phyloP scores from a whole-genome alignment of 2,329 filamentous ascomycete species.

The Hypocrella siamensis region DNA sequence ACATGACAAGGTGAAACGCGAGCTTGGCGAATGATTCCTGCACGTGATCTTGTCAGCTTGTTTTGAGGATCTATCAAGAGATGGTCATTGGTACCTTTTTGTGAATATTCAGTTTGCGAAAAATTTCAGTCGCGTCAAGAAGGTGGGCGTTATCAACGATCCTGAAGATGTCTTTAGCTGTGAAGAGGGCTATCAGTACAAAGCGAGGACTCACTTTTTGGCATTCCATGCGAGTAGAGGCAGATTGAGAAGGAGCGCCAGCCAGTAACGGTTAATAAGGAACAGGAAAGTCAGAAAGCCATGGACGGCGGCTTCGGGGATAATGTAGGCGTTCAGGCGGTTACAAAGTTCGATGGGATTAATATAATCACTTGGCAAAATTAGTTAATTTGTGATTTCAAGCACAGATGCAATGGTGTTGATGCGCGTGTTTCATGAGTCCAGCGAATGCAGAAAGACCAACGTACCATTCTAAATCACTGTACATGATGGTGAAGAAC shows the following conservation, averaged over 20 bases:
- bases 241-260: constrained; percentile 80
- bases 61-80: neutral
- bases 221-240: constrained; percentile 85
- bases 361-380: constrained; percentile 72
- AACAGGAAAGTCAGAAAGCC: constrained; percentile 92
- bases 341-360: constrained; percentile 99
- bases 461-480: constrained; percentile 92
- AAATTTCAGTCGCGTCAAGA: constrained; percentile 95
- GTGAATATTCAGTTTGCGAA: constrained; percentile 96
- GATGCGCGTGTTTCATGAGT: too few species aligned
- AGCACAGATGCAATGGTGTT: too few species aligned
- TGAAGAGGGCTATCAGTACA: neutral
- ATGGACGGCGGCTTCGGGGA: constrained; percentile 95
- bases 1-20: constrained; percentile 97
- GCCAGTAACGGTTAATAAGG: constrained; percentile 97
- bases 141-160: constrained; percentile 96
- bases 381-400: too few species aligned
- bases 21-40: constrained; percentile 99
- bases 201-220: constrained; percentile 66
- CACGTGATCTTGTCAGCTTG: constrained; percentile 4
- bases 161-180: constrained; percentile 29
- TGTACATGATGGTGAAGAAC: constrained; percentile 99
- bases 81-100: constrained; percentile 59
- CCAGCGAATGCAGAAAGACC: neutral
- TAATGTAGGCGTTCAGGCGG: constrained; percentile 98